phyloP scores from a whole-genome alignment of 257 asterid genomes.

The Penstemon barbatus region DNA sequence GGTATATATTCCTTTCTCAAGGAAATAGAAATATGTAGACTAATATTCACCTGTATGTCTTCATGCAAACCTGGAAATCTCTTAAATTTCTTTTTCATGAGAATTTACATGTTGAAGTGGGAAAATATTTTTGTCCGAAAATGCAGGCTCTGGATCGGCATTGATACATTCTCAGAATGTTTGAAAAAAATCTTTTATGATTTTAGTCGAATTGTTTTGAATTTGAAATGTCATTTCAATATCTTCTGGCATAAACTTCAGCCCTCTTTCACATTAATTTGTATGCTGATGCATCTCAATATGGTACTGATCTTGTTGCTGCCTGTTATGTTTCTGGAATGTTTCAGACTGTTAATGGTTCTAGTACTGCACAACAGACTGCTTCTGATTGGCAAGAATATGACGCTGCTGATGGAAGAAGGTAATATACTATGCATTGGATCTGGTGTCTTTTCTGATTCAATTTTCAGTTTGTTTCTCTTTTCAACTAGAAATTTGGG shows the following conservation, averaged over 20 bases:
- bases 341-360: conserved; percentile 46
- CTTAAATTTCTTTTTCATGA: not conserved
- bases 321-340: not conserved
- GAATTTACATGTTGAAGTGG: not conserved
- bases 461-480: conserved; percentile 7
- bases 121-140: not conserved
- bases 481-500: conserved; percentile 4
- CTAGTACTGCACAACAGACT: conserved; percentile 48
- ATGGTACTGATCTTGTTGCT: conserved; percentile 20
- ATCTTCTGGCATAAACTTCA: not conserved
- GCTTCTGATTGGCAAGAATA: conserved; percentile 94
- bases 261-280: conserved; percentile 9
- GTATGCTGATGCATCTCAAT: conserved; percentile 13
- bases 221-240: conserved; percentile 6
- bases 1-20: no score
- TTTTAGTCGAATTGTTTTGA: not conserved
- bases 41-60: no score
- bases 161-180: not conserved
- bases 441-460: conserved; percentile 13
- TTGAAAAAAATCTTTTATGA: not conserved
- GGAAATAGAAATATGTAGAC: not conserved
- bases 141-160: conserved; percentile 8
- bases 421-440: conserved; percentile 41
- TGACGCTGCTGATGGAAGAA: conserved; percentile 90
- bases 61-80: no score